Evolutionary conservation across 148 eudicot species (phyloP), one percentile per base, ranked within the genome.

Genomic region (Dysphania ambrosioides): DNA sequence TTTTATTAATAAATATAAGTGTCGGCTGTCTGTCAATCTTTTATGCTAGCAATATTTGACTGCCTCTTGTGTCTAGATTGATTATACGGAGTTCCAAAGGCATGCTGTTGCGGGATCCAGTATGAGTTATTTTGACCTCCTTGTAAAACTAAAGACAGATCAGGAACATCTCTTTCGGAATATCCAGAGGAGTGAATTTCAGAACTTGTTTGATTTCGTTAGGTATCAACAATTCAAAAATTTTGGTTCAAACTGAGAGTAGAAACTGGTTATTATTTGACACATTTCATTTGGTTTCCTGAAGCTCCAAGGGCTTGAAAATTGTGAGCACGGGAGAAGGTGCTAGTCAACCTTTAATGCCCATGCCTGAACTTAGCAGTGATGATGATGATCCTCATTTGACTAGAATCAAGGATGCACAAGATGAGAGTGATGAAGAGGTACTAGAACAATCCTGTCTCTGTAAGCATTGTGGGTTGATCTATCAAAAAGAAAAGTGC

Each of bases 71-170:
- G 61, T 81, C 10, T 72, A 95, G 99, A 90, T 95, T 62, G 97
- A 95, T 75, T 95, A 89, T 68, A 89, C 92, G 84, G 99, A 95
- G 81, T 95, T 95, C 76, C 92, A 95, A 78, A 88, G 99, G 81
- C 99, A 95, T 81, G 87, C 89, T 79, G 99, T 95, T 78, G 99
- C 97, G 34, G 97, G 97, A 44, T 83, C 99, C 63, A 95, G 89
- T 76, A 95, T 92, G 99, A 97, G 92, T 75, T 95, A 95, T 85
- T 95, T 95, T 72, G 99, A 95, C 76, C 94, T 95, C 75, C 91
- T 92, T 23, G 83, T 95, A 76, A 85, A 83, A 76, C 82, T 95
- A 44, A 95, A 93, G 83, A 88, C 89, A 49, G 99, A 95, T 61
- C 93, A 88, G 66, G 99, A 95, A 75, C 99, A 95, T 83, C 94